Conservation (phyloP, 805 yeast genomes). For the Lipomyces kockii region DNA sequence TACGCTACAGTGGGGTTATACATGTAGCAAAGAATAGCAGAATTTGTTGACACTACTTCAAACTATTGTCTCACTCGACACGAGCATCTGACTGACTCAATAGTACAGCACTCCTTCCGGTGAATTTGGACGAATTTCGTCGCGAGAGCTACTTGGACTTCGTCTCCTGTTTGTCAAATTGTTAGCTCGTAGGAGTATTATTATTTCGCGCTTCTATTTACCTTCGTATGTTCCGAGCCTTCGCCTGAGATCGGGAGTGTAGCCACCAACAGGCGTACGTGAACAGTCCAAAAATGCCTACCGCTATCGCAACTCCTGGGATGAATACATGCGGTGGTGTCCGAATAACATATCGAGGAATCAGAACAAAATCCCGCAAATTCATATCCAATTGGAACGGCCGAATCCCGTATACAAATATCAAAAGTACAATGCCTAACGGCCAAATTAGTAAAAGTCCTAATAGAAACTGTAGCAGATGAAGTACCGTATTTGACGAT, state of each 20-base stretch:
- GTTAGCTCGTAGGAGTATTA: background rate
- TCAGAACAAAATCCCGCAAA: slow-evolving; percentile 2
- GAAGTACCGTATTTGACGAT: slow-evolving; percentile 1
- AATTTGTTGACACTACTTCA: background rate
- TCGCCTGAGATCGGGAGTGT: background rate
- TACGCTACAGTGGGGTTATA: too few relatives aligned
- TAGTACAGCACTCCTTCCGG: background rate
- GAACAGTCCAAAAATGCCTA: background rate
- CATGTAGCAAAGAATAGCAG: background rate
- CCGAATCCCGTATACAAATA: background rate
- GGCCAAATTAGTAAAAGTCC: background rate
- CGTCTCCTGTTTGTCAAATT: background rate
- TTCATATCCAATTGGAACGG: background rate
- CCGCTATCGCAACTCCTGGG: background rate
- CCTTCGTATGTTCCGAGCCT: background rate
- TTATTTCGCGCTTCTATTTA: background rate
- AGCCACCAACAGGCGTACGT: background rate
- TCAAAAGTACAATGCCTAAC: background rate
- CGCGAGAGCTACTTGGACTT: background rate
- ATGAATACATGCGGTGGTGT: slow-evolving; percentile 1
- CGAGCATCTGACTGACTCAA: background rate
- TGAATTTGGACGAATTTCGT: background rate
- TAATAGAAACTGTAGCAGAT: background rate
- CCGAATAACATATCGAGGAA: background rate
- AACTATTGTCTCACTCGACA: background rate